Evolutionary conservation across 2,329 filamentous ascomycete genomes (phyloP), one percentile per base, ranked within the genome.

Genomic region (Xylaria sp.): DNA sequence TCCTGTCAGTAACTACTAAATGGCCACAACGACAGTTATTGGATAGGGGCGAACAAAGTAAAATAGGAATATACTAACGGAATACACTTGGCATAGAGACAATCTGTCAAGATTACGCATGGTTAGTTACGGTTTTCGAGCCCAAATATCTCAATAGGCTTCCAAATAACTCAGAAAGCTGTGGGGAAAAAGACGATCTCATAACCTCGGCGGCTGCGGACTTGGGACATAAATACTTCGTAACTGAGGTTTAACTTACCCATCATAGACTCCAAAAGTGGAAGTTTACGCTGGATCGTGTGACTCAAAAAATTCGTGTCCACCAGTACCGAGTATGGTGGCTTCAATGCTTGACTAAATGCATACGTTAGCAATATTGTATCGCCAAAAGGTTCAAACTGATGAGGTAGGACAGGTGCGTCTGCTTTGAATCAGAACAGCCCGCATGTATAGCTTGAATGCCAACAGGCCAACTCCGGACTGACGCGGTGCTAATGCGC

Each of bases 241-340:
- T 12, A 39, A 32, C 4, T 28, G 13, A 5, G 13, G 25, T 4
- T 32, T 37, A 15, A 69, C 71, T 65, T 34, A 72, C 71, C 71
- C 88, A 93, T 93, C 82, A 98, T 93, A 2, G 91, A 90, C 70
- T 95, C 91, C 23, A 97, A 87, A 13, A 98, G 84, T 41, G 94
- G 93, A 23, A 98, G 88, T 83, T 99, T 98, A 74, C 92, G 90
- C 81, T 94, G 92, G 1, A 98, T 93, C 0, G 94, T 96, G 81
- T 97, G 94, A 66, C 59, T 93, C 72, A 97, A 87, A 78, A 97
- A 97, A 79, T 97, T 97, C 80, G 94, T 95, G 80, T 97, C 77
- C 13, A 74, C 68, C 3, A 74, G 59, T 1, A 74, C 70, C 3
- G 82, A 82, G 84, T 97, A 97, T 1, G 94, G 94, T 3, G 94